Percentiles rank a stretch among this genome's conserved stretches.
These are phyloP conservation scores for Diutina mesorugosa DNA, from an alignment of 1,139 yeast species.

Conservation along the genomic window DNA sequence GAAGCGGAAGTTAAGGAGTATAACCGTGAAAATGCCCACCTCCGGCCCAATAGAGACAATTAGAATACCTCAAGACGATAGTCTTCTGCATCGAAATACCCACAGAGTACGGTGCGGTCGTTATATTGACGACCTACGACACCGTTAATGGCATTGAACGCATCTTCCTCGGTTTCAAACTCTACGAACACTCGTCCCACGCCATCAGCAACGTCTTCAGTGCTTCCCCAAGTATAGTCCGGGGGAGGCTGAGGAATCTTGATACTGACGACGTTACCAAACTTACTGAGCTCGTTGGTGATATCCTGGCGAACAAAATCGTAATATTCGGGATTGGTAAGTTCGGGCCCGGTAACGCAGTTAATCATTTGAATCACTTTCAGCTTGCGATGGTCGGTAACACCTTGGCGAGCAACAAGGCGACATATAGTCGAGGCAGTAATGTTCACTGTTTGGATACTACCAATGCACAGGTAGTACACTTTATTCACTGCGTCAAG, in stretches of 20 bases:
- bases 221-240: background rate
- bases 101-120: conserved; percentile 58
- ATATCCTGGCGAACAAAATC: conserved; percentile 43
- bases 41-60: background rate
- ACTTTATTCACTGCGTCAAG: conserved; percentile 13
- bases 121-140: conserved; percentile 59
- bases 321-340: conserved; percentile 37
- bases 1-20: background rate
- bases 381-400: conserved; percentile 28
- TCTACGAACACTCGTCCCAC: conserved; percentile 65
- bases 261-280: conserved; percentile 41
- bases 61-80: conserved; percentile 20
- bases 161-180: conserved; percentile 38
- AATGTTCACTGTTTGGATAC: conserved; percentile 8
- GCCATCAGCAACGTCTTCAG: conserved; percentile 25
- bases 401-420: conserved; percentile 23
- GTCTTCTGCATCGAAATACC: conserved; percentile 50
- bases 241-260: conserved; percentile 49
- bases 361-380: conserved; percentile 56
- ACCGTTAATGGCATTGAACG: conserved; percentile 46
- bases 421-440: conserved; percentile 18
- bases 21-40: background rate
- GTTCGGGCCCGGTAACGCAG: conserved; percentile 50
- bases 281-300: conserved; percentile 32
- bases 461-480: conserved; percentile 19